Percentiles rank a stretch among this genome's conserved stretches.
These are phyloP conservation scores for Syncephalastrum contaminatum DNA, from an alignment of 371 early-diverging fungal species.

Conservation along the genomic window DNA sequence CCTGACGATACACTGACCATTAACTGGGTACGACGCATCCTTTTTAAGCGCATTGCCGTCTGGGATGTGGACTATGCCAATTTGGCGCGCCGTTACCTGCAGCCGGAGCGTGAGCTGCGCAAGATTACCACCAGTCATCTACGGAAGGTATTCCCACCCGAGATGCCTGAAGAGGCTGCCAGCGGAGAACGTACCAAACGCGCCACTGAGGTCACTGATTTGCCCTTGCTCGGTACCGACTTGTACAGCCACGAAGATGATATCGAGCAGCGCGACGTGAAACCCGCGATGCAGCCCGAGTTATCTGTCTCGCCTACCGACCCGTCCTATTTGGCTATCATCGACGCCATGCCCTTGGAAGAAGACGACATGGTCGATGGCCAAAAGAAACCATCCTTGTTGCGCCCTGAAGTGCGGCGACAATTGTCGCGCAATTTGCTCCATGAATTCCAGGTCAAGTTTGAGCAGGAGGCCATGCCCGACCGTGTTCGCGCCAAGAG, in stretches of 20 bases:
- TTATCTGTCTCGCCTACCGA: constrained; percentile 7
- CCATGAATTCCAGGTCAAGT: constrained; percentile 34
- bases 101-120: constrained; percentile 72
- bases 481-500: constrained; percentile 14
- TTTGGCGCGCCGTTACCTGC: constrained; percentile 73
- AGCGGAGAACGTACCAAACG: constrained; percentile 41
- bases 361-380: background rate
- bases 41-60: constrained; percentile 72
- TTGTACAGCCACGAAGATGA: constrained; percentile 26
- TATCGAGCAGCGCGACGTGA: background rate
- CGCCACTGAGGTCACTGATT: constrained; percentile 37
- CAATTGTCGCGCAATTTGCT: constrained; percentile 37
- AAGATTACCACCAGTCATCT: constrained; percentile 66
- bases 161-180: constrained; percentile 20
- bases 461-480: constrained; percentile 15
- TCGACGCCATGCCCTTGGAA: too few relatives aligned
- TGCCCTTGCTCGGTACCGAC: constrained; percentile 41
- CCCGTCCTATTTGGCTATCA: background rate
- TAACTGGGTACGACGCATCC: constrained; percentile 68
- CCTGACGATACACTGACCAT: constrained; percentile 80
- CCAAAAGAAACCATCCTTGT: constrained; percentile 12
- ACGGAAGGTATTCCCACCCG: constrained; percentile 65
- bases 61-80: constrained; percentile 88
- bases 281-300: background rate
- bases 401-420: constrained; percentile 31